Evolutionary conservation across 805 yeast genomes (phyloP), one percentile per base, ranked within the genome.

Genomic region (Spathaspora arborariae): DNA sequence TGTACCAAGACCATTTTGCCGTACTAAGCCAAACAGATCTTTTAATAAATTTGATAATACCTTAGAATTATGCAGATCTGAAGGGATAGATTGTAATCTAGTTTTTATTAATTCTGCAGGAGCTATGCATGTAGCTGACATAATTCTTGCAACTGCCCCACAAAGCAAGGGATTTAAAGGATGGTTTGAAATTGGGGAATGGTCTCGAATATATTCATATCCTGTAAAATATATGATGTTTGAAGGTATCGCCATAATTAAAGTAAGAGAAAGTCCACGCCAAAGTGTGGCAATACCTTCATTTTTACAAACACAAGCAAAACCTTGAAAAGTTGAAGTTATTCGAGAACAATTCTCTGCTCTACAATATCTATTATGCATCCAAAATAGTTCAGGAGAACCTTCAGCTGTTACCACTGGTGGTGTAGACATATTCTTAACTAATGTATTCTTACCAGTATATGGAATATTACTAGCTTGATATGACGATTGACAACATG

Each of bases 221-320:
- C 97, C 96, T 1, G 95, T 86, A 68, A 89, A 94, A 63, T 94
- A 94, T 5, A 94, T 91, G 50, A 94, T 86, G 56, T 92, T 94
- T 0, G 97, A 79, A 1, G 99, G 99, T 1, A 91, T 76, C 0
- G 97, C 88, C 96, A 94, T 94, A 11, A 85, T 48, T 16, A 94
- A 67, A 0, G 96, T 88, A 24, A 92, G 62, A 0, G 92, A 79
- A 7, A 94, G 74, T 0, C 99, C 99, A 45, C 98, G 72, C 92
- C 97, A 94, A 15, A 94, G 70, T 0, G 96, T 84, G 1, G 73
- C 42, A 0, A 80, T 21, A 0, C 99, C 99, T 64, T 94, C 99
- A 20, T 78, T 71, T 24, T 74, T 65, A 3, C 82, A 76, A 39
- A 92, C 90, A 38, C 78, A 76, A 1, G 67, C 53, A 52, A 92